These are phyloP conservation scores for Phytophthora crassamura DNA, from an alignment of 352 stramenopile species.

Conservation along the genomic window DNA sequence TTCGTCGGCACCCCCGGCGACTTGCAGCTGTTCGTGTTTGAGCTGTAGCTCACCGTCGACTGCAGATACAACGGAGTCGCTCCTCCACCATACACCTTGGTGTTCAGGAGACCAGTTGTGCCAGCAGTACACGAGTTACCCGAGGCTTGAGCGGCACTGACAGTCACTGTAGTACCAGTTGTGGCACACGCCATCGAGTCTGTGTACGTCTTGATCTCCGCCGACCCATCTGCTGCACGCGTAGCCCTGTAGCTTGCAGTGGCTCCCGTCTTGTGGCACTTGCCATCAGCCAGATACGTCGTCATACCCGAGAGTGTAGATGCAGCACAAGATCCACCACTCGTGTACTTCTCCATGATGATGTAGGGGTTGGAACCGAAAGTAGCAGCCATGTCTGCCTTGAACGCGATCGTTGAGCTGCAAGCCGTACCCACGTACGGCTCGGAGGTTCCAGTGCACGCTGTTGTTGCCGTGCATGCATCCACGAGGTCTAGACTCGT, in stretches of 20 bases:
- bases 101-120: no score
- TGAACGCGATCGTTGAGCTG: neutral
- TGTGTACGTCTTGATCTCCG: neutral
- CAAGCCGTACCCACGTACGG: neutral
- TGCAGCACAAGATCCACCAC: neutral
- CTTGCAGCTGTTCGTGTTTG: no score
- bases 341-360: neutral
- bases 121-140: no score
- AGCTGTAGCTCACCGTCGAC: no score
- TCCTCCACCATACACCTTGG: no score
- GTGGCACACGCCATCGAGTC: neutral
- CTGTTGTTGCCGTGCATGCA: neutral
- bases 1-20: no score
- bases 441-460: neutral
- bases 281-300: constrained; percentile 1
- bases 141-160: no score
- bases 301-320: neutral
- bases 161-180: no score
- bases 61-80: no score
- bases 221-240: neutral
- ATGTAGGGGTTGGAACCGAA: neutral
- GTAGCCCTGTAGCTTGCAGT: neutral
- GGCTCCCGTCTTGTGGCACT: no score
- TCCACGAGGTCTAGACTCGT: neutral
- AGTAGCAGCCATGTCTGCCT: neutral